These are phyloP conservation scores for Pseudogymnoascus verrucosus DNA, from an alignment of 2,329 filamentous ascomycete species.

Conservation along the genomic window DNA sequence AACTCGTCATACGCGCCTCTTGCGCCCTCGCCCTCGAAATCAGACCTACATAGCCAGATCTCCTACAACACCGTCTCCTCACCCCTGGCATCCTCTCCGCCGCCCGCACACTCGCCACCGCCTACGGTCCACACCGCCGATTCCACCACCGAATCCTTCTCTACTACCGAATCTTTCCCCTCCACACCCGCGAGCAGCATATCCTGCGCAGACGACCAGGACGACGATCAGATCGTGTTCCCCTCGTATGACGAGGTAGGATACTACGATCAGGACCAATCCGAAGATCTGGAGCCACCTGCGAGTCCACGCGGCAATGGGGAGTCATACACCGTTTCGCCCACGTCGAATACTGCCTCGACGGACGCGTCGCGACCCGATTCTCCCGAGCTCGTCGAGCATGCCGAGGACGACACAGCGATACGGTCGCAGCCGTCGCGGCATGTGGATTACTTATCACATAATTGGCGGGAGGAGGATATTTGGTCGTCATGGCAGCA, in stretches of 20 bases:
- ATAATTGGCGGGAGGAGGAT: constrained; percentile 94
- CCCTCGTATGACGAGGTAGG: constrained; percentile 35
- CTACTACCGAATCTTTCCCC: constrained; percentile 44
- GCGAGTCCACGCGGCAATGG: constrained; percentile 54
- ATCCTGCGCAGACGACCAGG: constrained; percentile 80
- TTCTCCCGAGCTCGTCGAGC: constrained; percentile 16
- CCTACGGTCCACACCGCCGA: constrained; percentile 42
- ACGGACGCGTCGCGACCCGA: constrained; percentile 40
- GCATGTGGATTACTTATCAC: constrained; percentile 90
- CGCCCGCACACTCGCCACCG: constrained; percentile 50
- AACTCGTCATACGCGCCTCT: constrained; percentile 39
- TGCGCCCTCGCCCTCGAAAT: constrained; percentile 40
- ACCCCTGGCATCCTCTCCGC: constrained; percentile 29
- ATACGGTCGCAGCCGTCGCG: constrained; percentile 57
- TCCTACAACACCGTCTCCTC: constrained; percentile 22
- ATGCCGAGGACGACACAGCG: constrained; percentile 45
- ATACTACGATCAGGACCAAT: constrained; percentile 20
- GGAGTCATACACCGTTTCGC: constrained; percentile 48
- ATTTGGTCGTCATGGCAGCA: constrained; percentile 98
- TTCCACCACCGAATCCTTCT: constrained; percentile 29
- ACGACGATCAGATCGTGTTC: constrained; percentile 64
- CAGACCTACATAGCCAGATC: constrained; percentile 17
- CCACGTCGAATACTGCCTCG: constrained; percentile 53
- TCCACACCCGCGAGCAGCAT: constrained; percentile 56
- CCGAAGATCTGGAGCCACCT: constrained; percentile 43